A percentile compares a stretch with the other conserved stretches of the same genome.
Evolutionary conservation across 2,329 filamentous ascomycete species (phyloP).

Genomic region (Phaeoacremonium minimum): DNA sequence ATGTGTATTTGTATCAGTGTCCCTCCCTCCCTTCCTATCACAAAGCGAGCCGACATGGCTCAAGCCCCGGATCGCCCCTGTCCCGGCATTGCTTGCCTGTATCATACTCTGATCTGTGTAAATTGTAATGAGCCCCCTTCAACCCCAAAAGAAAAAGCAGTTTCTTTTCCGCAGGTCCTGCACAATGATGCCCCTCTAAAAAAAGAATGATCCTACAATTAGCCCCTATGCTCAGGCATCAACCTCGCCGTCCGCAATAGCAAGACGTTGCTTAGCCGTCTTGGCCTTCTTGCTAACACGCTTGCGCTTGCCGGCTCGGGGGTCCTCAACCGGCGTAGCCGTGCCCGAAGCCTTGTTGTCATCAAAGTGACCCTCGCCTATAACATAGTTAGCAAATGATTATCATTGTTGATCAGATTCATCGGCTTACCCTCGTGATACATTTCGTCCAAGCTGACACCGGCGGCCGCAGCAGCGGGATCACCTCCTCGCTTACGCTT

Average conservation of each 20-base stretch:
- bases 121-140: too few relatives aligned
- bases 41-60: too few relatives aligned
- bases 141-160: too few relatives aligned
- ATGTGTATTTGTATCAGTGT: too few relatives aligned
- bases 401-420: not conserved
- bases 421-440: conserved; percentile 91
- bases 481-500: conserved; percentile 46
- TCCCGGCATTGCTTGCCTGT: too few relatives aligned
- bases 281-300: conserved; percentile 61
- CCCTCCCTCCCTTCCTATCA: too few relatives aligned
- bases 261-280: conserved; percentile 64
- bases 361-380: conserved; percentile 96
- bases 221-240: too few relatives aligned
- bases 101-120: too few relatives aligned
- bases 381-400: conserved; percentile 22
- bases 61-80: too few relatives aligned
- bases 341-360: conserved; percentile 84
- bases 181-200: too few relatives aligned
- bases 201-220: too few relatives aligned
- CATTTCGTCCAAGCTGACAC: conserved; percentile 84
- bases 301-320: conserved; percentile 39
- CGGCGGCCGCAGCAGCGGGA: conserved; percentile 21
- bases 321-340: conserved; percentile 69
- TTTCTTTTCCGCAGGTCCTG: too few relatives aligned
- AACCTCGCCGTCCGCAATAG: conserved; percentile 60